Evolutionary conservation across 495 filamentous ascomycete genomes (phyloP), one percentile per base, ranked within the genome.

Genomic region (Penicillium flavigenum): DNA sequence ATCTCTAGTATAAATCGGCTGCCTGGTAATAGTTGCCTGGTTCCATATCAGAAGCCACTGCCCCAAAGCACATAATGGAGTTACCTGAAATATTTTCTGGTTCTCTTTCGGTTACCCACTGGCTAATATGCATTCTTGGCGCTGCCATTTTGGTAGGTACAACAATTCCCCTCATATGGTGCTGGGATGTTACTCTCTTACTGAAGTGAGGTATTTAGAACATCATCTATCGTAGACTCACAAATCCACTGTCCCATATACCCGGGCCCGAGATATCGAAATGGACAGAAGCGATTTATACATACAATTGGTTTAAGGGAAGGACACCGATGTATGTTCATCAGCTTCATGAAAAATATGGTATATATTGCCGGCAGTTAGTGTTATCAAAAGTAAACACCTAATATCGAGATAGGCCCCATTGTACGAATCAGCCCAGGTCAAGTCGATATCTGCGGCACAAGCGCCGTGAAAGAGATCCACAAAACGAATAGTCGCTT

Each of bases 271-370:
- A 61, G 19, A 60, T 66, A 24, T 65, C 76, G 0, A 70, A 68
- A 51, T 79, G 65, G 62, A 79, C 78, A 10, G 57, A 60, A 7
- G 6, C 63, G 8, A 47, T 72, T 1, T 44, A 69, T 12, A 64
- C 58, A 14, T 77, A 72, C 56, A 61, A 77, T 24, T 64, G 52
- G 51, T 36, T 79, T 11, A 63, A 5, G 2, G 76, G 76, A 5
- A 49, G 54, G 10, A 54, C 58, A 14, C 66, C 74, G 5, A 44
- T 49, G 45, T 80, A 76, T 52, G 62, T 80, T 29, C 75, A 80
- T n/a, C 5, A 22, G 0, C 64, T 81, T 4, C 78, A 81, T 54
- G 47, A 72, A 47, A 58, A 71, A 69, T 79, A 79, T 57, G 77
- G 77, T 75, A 51, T 51, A 47, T 44, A 3, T 3, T 12, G 16